These are phyloP conservation scores for Cicer pinnatifidum DNA, from an alignment of 306 rosid genomes.

Conservation along the genomic window DNA sequence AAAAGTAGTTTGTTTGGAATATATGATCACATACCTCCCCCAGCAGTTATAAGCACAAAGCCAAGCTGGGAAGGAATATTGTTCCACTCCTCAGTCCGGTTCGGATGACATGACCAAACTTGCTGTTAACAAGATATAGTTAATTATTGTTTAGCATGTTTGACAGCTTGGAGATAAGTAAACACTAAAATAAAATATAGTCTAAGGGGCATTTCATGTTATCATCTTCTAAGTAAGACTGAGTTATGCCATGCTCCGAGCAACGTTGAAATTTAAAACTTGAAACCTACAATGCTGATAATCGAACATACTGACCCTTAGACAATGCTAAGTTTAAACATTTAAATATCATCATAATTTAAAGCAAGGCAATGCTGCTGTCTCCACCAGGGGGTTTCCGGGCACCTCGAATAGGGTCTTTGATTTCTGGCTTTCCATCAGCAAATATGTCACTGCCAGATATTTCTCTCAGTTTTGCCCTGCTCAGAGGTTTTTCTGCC, in stretches of 20 bases:
- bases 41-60: not conserved
- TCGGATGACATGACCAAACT: not conserved
- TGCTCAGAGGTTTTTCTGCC: slow-evolving; percentile 77
- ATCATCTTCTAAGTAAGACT: not conserved
- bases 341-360: slow-evolving; percentile 35
- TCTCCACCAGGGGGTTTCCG: slow-evolving; percentile 95
- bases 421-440: slow-evolving; percentile 73
- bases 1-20: too few relatives aligned
- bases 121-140: not conserved
- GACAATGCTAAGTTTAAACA: slow-evolving; percentile 12
- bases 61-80: not conserved
- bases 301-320: slow-evolving; percentile 35
- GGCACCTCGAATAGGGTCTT: slow-evolving; percentile 77
- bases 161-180: not conserved
- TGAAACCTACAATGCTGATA: slow-evolving; percentile 34
- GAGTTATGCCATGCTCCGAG: slow-evolving; percentile 5
- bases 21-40: too few relatives aligned
- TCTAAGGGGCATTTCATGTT: slow-evolving; percentile 13
- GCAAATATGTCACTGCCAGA: slow-evolving; percentile 90
- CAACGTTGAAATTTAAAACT: slow-evolving; percentile 29
- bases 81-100: not conserved
- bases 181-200: slow-evolving; percentile 29
- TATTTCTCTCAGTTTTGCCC: slow-evolving; percentile 90
- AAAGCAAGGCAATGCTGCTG: slow-evolving; percentile 88
- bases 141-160: too few relatives aligned